Base-by-base conservation (phyloP, 108 stramenopile genomes). In the Discostella stelligeroides region DNA sequence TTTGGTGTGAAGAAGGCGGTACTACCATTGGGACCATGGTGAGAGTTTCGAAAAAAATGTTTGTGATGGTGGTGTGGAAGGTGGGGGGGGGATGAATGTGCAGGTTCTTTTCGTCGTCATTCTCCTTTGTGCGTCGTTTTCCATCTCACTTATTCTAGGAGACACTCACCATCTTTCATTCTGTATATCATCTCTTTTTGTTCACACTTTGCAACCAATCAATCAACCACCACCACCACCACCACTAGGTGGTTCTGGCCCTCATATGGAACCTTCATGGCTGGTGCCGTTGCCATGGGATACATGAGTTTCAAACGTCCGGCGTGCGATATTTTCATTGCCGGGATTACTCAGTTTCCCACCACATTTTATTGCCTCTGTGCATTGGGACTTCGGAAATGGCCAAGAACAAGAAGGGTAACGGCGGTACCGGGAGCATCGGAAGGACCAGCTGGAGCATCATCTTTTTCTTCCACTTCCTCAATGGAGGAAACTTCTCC, bases 261-360 rank as follows among this genome's bases (percentile, higher is more conserved):
- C 5, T 42, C 40, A 15, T 96, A 76, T 68, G 90, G 88, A 21
- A 7, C 62, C 7, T 71, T 62, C 63, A 71, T 86, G 27, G 79
- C 88, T 0, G 54, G 54, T 23, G 69, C 88, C 28, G 79, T 79
- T 45, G 82, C 73, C 8, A 56, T 59, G 43, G 91, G 91, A 25
- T 81, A 73, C 47, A 78, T 91, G 58, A 84, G 82, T 57, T 93
- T 81, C 63, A 84, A 92, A 68, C 86, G 92, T 25, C 95, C 95
- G 4, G 95, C 92, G 12, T 94, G 92, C 61, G 95, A 96, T 61
- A 96, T 92, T 45, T 96, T 96, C 67, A 81, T 96, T 60, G 90
- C 91, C 0, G 95, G 92, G 0, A 83, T 78, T 13, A 90, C 91
- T 11, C 95, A 96, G 60, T 73, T 81, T 39, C 84, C 85, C 0